Base-by-base conservation (phyloP, 1,139 yeast species). In the Hyphopichia burtonii region DNA sequence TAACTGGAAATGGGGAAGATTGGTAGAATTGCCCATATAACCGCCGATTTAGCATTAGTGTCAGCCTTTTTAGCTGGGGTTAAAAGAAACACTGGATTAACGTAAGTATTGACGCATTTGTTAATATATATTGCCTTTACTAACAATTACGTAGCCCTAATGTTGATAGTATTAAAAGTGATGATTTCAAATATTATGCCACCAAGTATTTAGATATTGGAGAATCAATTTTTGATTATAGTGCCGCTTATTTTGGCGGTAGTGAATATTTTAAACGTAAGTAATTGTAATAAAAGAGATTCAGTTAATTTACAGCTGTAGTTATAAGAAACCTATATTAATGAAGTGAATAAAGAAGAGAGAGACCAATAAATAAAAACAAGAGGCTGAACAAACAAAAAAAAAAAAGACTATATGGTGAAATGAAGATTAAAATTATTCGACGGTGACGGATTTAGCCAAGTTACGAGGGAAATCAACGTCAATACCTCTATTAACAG, bases 391-490 rank as follows among this genome's bases (percentile, higher is more conserved):
- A 28, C 8, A 28, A 28, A 28, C 17, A 28, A 10, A 17, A 16
- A 16, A 31, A 9, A 17, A 31, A 16, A 31, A 31, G 17, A 31
- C 7, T 31, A 31, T 17, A 17, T 17, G n/a, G 17, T 10, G n/a
- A 33, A 5, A 19, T 7, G n/a, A 11, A 20, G n/a, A 19, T 12
- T 19, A 11, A 33, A 35, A 37, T 49, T 76, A 86, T 72, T 85
- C 98, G 50, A 94, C 99, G 41, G 99, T 94, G 45, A 94, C 99
- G 37, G 96, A 85, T 76, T 94, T 94, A 51, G 99, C 99, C 72
- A 94, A 80, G 73, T 94, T 94, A 71, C 99, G 85, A 54, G 99
- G 99, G 82, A 93, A 93, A 66, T 94, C 99, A 45, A 94, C 99
- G 63, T 94, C 96, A 56, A 88, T 86, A 35, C 98, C 98, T 64